phyloP scores from a whole-genome alignment of 495 filamentous ascomycete genomes.

The Aspergillus affinis region DNA sequence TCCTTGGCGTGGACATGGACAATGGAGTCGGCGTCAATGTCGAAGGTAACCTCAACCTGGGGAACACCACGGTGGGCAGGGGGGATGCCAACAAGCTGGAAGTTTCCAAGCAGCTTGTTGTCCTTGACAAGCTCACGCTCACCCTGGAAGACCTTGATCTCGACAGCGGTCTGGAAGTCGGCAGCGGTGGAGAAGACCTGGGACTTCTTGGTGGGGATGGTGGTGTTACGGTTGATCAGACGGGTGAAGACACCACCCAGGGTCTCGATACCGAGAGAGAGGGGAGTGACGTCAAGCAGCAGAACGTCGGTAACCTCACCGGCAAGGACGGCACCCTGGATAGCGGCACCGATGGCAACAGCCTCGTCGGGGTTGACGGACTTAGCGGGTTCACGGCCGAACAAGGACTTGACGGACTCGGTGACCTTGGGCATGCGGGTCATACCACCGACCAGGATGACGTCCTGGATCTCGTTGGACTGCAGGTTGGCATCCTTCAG shows the following conservation, averaged over 20 bases:
- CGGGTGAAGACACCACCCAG: slow-evolving; percentile 99
- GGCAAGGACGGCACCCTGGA: slow-evolving; percentile 95
- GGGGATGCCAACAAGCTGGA: slow-evolving; percentile 98
- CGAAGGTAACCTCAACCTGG: slow-evolving; percentile 98
- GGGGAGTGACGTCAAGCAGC: slow-evolving; percentile 93
- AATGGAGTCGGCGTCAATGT: slow-evolving; percentile 98
- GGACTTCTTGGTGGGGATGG: slow-evolving; percentile 99
- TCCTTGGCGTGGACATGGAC: slow-evolving; percentile 99
- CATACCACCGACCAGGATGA: slow-evolving; percentile 99
- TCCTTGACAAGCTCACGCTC: slow-evolving; percentile 99
- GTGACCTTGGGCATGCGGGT: slow-evolving; percentile 99
- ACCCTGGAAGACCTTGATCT: slow-evolving; percentile 99
- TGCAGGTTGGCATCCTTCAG: slow-evolving; percentile 94
- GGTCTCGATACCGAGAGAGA: slow-evolving; percentile 99
- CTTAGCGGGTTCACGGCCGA: slow-evolving; percentile 97
- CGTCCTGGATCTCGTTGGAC: slow-evolving; percentile 96
- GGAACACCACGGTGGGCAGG: slow-evolving; percentile 97
- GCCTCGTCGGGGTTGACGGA: slow-evolving; percentile 99
- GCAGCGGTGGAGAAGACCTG: slow-evolving; percentile 98
- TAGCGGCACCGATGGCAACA: slow-evolving; percentile 96
- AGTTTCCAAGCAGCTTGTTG: slow-evolving; percentile 99
- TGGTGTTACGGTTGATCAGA: slow-evolving; percentile 99
- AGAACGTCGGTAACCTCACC: slow-evolving; percentile 97
- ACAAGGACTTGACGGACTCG: slow-evolving; percentile 95
- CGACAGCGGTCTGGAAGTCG: slow-evolving; percentile 98